A percentile compares a stretch with the other conserved stretches of the same genome.
Conservation (phyloP, 768 basidiomycete genomes). For the Termitomyces sp. region DNA sequence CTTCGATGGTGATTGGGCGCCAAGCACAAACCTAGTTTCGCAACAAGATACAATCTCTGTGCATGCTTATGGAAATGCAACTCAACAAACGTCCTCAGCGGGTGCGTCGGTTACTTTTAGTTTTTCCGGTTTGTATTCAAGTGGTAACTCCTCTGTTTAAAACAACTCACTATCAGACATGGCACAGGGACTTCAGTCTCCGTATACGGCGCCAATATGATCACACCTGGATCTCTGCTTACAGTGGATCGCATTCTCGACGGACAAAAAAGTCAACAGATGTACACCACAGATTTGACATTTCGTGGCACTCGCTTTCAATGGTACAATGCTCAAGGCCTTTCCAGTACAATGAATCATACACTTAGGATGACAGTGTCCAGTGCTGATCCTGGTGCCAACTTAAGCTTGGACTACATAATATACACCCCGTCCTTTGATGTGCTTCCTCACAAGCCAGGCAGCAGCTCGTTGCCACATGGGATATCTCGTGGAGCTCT, state of each 20-base stretch:
- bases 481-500: neutral
- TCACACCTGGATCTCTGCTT: neutral
- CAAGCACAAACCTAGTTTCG: neutral
- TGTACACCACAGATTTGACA: neutral
- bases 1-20: neutral
- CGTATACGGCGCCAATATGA: neutral
- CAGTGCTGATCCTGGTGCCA: neutral
- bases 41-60: neutral
- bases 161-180: neutral
- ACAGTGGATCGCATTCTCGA: neutral
- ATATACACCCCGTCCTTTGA: neutral
- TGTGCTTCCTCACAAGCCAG: neutral
- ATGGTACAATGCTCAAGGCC: neutral
- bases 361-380: neutral
- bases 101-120: slow-evolving; percentile 1
- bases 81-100: neutral
- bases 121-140: neutral
- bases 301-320: neutral
- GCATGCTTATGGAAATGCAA: neutral
- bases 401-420: neutral
- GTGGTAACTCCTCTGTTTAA: too few species aligned
- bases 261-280: neutral
- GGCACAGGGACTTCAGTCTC: slow-evolving; percentile 1
- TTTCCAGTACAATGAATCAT: neutral
- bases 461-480: neutral